A percentile compares a stretch with the other conserved stretches of the same genome.
phyloP scores from a whole-genome alignment of 192 early-diverging fungal genomes.

The Thoreauomyces humboldtii region DNA sequence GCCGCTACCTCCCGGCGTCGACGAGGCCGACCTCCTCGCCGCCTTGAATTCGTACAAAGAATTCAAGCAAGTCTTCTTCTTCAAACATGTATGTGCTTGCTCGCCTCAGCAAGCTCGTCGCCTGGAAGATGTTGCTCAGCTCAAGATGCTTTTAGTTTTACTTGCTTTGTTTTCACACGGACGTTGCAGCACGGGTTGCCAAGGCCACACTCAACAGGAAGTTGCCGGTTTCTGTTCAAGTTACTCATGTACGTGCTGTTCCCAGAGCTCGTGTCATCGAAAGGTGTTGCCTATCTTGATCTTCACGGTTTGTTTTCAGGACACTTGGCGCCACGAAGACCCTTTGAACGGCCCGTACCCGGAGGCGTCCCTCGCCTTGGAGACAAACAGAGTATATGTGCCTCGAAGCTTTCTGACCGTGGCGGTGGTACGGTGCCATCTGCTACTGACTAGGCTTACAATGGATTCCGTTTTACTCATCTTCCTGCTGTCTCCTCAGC shows the following conservation, averaged over 20 bases:
- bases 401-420: conserved; percentile 13
- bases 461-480: neutral
- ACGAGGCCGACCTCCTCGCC: conserved; percentile 23
- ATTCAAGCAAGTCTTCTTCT: conserved; percentile 17
- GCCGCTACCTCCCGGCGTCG: conserved; percentile 14
- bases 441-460: neutral
- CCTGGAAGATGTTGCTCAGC: too few relatives aligned
- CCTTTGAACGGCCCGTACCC: conserved; percentile 23
- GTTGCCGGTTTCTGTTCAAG: neutral
- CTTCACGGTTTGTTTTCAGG: too few relatives aligned
- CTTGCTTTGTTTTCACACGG: neutral
- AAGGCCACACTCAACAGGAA: neutral
- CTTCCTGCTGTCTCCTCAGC: neutral
- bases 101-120: neutral
- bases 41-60: neutral
- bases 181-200: neutral
- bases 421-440: neutral
- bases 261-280: neutral
- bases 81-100: conserved; percentile 1
- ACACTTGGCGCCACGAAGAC: neutral
- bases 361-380: conserved; percentile 10
- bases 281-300: neutral
- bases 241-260: neutral
- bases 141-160: too few relatives aligned
- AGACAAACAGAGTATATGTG: conserved; percentile 8